Percentiles rank a stretch among this genome's conserved stretches.
These are phyloP conservation scores for Apiotrichum mycotoxinovorans DNA, from an alignment of 1,284 basidiomycete genomes.

Conservation along the genomic window DNA sequence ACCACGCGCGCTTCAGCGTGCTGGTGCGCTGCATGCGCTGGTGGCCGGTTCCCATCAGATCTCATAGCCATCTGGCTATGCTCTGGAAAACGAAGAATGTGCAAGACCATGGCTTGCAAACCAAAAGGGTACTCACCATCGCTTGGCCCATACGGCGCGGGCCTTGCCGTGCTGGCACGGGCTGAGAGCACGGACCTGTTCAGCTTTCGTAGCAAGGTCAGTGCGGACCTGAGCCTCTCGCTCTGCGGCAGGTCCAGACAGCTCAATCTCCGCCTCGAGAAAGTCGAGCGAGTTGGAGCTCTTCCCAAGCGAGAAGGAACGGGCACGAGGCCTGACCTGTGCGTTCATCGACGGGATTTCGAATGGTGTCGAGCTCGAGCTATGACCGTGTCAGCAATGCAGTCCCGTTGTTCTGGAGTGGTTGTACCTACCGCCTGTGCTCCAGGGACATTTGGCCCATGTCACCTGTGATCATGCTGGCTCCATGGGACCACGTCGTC, in stretches of 20 bases:
- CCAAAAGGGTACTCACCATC: slow-evolving; percentile 30
- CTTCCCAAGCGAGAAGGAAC: slow-evolving; percentile 23
- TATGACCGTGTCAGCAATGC: slow-evolving; percentile 3
- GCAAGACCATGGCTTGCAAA: no score
- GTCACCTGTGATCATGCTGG: slow-evolving; percentile 23
- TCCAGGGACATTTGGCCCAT: slow-evolving; percentile 32
- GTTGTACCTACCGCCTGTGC: slow-evolving; percentile 27
- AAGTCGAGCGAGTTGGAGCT: slow-evolving; percentile 20
- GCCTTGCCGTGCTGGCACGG: slow-evolving; percentile 38
- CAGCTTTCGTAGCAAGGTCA: slow-evolving; percentile 22
- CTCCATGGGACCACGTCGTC: slow-evolving; percentile 26
- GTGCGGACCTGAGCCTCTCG: slow-evolving; percentile 29
- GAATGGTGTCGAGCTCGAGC: slow-evolving; percentile 19
- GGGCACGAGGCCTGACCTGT: slow-evolving; percentile 12
- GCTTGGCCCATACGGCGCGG: slow-evolving; percentile 36
- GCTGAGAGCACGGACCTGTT: slow-evolving; percentile 19
- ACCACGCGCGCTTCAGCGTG: not conserved
- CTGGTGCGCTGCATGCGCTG: not conserved
- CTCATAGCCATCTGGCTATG: no score
- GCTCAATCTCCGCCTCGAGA: slow-evolving; percentile 21
- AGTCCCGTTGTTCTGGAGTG: not conserved
- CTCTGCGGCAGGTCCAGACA: slow-evolving; percentile 28
- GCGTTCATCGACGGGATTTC: slow-evolving; percentile 14
- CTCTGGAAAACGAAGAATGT: no score
- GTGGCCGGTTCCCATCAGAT: no score